A percentile compares a stretch with the other conserved stretches of the same genome.
These are phyloP conservation scores for Tulasnella sp. DNA, from an alignment of 768 basidiomycete genomes.

Conservation along the genomic window DNA sequence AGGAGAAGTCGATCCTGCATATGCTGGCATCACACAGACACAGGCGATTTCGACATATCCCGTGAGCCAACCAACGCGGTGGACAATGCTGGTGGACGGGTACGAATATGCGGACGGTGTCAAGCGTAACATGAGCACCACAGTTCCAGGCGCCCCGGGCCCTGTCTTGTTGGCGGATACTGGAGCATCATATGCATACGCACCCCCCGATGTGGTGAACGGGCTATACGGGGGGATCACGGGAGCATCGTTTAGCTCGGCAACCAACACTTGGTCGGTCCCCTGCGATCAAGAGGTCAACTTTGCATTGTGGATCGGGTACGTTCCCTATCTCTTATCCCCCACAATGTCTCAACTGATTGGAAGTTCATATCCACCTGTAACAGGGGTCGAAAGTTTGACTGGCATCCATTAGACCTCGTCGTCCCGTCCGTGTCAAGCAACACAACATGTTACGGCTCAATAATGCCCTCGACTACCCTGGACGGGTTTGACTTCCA, in stretches of 20 bases:
- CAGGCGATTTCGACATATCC: slow-evolving; percentile 67
- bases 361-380: slow-evolving; percentile 12
- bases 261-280: slow-evolving; percentile 52
- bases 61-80: slow-evolving; percentile 44
- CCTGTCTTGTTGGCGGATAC: slow-evolving; percentile 68
- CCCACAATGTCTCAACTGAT: slow-evolving; percentile 12
- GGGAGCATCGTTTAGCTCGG: slow-evolving; percentile 49
- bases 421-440: slow-evolving; percentile 38
- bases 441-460: slow-evolving; percentile 49
- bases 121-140: slow-evolving; percentile 29
- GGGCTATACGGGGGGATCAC: slow-evolving; percentile 56
- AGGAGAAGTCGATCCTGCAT: slow-evolving; percentile 60
- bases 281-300: slow-evolving; percentile 68
- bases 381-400: slow-evolving; percentile 56
- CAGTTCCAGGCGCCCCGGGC: slow-evolving; percentile 41
- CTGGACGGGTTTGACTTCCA: slow-evolving; percentile 71
- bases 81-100: slow-evolving; percentile 69
- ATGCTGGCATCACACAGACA: slow-evolving; percentile 45
- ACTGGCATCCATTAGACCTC: slow-evolving; percentile 71
- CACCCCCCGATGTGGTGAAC: slow-evolving; percentile 47
- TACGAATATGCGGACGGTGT: slow-evolving; percentile 27
- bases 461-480: slow-evolving; percentile 56
- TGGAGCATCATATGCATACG: slow-evolving; percentile 78
- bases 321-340: slow-evolving; percentile 10
- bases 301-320: slow-evolving; percentile 71